Conservation (phyloP, 306 rosid genomes). For the Hippophae gyantsensis region DNA sequence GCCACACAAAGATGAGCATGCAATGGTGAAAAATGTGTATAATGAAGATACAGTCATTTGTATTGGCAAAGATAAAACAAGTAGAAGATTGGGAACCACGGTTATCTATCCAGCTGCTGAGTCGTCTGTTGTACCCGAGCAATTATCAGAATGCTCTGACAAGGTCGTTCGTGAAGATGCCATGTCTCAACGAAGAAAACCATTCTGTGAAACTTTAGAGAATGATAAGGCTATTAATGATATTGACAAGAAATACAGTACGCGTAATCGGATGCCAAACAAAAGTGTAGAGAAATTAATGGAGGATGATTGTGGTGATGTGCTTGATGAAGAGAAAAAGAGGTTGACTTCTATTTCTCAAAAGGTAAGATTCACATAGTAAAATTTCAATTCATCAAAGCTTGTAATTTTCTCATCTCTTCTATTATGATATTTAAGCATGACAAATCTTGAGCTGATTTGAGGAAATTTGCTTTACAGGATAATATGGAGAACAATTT, state of each 20-base stretch:
- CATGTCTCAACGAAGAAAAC: slow-evolving; percentile 6
- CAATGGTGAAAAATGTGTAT: neutral
- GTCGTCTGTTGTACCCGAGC: slow-evolving; percentile 16
- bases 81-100: neutral
- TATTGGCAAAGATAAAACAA: slow-evolving; percentile 7
- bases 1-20: neutral
- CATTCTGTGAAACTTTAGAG: slow-evolving; percentile 8
- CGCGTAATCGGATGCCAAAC: slow-evolving; percentile 8
- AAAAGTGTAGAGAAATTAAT: slow-evolving; percentile 14
- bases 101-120: slow-evolving; percentile 6
- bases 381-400: neutral
- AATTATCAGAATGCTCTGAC: slow-evolving; percentile 10
- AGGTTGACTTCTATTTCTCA: slow-evolving; percentile 6
- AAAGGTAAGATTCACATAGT: slow-evolving; percentile 19
- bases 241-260: slow-evolving; percentile 14
- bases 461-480: slow-evolving; percentile 22
- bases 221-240: slow-evolving; percentile 6
- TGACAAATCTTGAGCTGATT: neutral
- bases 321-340: slow-evolving; percentile 18
- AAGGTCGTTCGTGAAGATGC: slow-evolving; percentile 10
- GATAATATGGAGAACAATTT: slow-evolving; percentile 36
- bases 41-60: neutral
- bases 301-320: slow-evolving; percentile 13
- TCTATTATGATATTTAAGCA: neutral
- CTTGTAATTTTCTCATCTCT: slow-evolving; percentile 3